Base-by-base conservation (phyloP, 2,329 filamentous ascomycete species). In the Alternaria longipes region DNA sequence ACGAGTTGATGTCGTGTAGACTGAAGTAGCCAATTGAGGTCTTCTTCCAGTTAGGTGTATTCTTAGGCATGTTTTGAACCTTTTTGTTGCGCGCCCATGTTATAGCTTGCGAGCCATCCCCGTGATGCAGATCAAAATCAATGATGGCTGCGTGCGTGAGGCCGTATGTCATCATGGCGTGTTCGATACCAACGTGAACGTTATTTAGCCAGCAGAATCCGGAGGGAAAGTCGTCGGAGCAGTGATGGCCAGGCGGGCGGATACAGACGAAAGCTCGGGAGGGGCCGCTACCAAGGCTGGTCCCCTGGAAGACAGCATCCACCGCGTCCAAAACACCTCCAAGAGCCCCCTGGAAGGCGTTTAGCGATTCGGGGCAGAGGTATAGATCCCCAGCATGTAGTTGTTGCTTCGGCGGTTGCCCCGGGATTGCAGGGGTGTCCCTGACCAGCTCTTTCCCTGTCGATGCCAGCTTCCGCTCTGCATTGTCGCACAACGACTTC, bases 121-220 rank as follows among this genome's bases (percentile, higher is more conserved):
- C 79, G 55, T 81, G 78, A 51, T 81, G 79, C 40, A 81, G 62
- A 56, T 81, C 79, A 57, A 80, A 80, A 55, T 81, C 78, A 32
- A 81, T 77, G 58, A 81, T 98, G 11, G 93, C 95, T 0, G 94
- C 94, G 77, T 99, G 95, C 0, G 94, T 98, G 28, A 98, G 82
- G 0, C 91, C 93, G 74, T 99, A 91, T 40, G 86, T 87, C 64
- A 94, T 87, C 20, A 92, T 90, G 11, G 90, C 94, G 77, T 99
- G 92, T 78, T 96, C 91, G 66, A 99, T 97, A 0, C 94, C 95
- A 22, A 99, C 92, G 74, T 98, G 94, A 0, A 99, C 93, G 75
- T 99, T 99, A 79, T 99, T 99, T 52, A 99, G 82, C 94, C 95
- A 99, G 81, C 95, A 99, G 76, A 99, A 99, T 0, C 95, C 95